Conservation (phyloP, 441 rosid species). For the Syzygium syzygioides region DNA sequence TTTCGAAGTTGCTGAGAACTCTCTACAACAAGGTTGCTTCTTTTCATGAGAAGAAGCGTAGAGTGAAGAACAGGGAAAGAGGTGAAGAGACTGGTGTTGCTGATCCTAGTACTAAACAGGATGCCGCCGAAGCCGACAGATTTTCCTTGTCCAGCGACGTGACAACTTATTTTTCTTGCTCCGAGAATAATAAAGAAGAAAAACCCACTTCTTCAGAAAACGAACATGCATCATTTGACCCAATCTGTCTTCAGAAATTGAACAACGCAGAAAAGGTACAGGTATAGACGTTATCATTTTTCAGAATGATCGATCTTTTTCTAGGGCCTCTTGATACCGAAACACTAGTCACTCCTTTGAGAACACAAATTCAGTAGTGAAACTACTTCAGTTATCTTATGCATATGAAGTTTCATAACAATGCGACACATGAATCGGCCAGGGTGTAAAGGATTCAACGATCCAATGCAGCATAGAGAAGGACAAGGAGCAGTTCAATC, state of each 20-base stretch:
- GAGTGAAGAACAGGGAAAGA: constrained; percentile 8
- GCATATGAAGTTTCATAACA: not conserved
- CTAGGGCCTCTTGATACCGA: not conserved
- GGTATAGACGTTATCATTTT: not conserved
- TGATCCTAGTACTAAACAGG: constrained; percentile 4
- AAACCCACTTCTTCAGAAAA: constrained; percentile 10
- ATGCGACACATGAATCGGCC: not conserved
- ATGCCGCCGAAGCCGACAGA: constrained; percentile 19
- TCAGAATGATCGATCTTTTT: not conserved
- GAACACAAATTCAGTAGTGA: not conserved
- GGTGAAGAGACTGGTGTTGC: constrained; percentile 4
- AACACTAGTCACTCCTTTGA: not conserved
- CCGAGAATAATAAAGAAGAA: constrained; percentile 31
- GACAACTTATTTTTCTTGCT: constrained; percentile 32
- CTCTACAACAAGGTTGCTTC: constrained; percentile 17
- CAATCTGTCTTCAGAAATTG: not conserved
- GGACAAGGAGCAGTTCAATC: not conserved
- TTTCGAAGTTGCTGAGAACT: constrained; percentile 21
- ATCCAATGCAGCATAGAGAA: not conserved
- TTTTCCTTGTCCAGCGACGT: constrained; percentile 31
- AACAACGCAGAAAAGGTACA: not conserved
- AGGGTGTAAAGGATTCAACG: not conserved
- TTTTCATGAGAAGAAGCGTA: constrained; percentile 8
- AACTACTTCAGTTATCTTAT: not conserved
- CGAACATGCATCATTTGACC: not conserved